Evolutionary conservation across 2,329 filamentous ascomycete genomes (phyloP).

Genomic region (Mollisiaceae sp.): DNA sequence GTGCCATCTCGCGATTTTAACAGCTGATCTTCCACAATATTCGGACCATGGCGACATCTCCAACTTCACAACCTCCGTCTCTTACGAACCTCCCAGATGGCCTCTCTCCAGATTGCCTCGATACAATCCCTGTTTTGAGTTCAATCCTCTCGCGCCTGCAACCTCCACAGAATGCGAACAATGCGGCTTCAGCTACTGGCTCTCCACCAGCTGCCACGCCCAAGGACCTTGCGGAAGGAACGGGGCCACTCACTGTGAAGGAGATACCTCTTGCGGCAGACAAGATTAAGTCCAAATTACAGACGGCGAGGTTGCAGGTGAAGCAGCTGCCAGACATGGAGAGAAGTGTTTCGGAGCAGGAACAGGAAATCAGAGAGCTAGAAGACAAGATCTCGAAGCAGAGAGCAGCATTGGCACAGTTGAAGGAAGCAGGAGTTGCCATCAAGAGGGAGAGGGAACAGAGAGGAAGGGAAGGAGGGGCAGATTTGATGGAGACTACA

Average conservation of each 20-base stretch:
- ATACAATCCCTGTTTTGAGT: conserved; percentile 82
- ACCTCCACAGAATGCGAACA: conserved; percentile 47
- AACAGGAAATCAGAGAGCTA: conserved; percentile 70
- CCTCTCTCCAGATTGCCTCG: conserved; percentile 81
- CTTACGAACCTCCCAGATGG: conserved; percentile 55
- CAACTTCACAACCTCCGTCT: conserved; percentile 43
- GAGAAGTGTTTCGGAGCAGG: conserved; percentile 69
- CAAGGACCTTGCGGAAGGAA: conserved; percentile 39
- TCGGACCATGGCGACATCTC: conserved; percentile 20
- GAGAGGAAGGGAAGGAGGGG: conserved; percentile 40
- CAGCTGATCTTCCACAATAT: conserved; percentile 3
- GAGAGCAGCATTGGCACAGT: conserved; percentile 58
- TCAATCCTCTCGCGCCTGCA: conserved; percentile 78
- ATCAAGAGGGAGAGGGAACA: conserved; percentile 46
- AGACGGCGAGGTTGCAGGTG: conserved; percentile 73
- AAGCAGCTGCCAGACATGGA: conserved; percentile 72
- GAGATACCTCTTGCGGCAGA: conserved; percentile 81
- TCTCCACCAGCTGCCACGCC: conserved; percentile 43
- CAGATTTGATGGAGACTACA: conserved; percentile 51
- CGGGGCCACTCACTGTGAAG: conserved; percentile 55
- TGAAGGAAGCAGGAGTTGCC: conserved; percentile 57
- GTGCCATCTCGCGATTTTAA: conserved; percentile 5
- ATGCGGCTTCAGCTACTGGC: conserved; percentile 41
- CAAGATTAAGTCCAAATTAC: conserved; percentile 80
- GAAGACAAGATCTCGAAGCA: conserved; percentile 68